Conservation (phyloP, 2,329 filamentous ascomycete genomes). For the Zalaria obscura region DNA sequence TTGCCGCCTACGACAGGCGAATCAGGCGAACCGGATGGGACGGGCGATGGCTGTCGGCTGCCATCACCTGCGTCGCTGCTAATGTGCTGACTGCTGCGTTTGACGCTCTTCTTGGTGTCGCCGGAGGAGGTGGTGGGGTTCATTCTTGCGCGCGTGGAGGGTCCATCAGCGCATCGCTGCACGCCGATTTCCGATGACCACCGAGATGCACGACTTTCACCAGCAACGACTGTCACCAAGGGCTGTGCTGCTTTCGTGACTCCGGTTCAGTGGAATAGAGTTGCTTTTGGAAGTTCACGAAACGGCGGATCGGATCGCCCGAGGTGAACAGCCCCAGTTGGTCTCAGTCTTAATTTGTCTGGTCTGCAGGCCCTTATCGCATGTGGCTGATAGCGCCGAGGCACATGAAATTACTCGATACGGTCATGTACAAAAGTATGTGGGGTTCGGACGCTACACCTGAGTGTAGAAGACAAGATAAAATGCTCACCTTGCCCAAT, state of each 20-base stretch:
- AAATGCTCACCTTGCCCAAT: no score
- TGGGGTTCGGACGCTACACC: no score
- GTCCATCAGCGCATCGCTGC: not conserved
- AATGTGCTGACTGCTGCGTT: conserved; percentile 3
- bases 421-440: not conserved
- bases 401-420: not conserved
- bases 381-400: not conserved
- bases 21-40: conserved; percentile 52
- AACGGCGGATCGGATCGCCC: not conserved
- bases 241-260: not conserved
- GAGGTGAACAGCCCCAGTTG: no score
- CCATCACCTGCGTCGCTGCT: not conserved
- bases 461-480: no score
- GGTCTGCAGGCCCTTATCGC: not conserved
- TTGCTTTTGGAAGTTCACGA: not conserved
- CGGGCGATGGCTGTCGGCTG: conserved; percentile 40
- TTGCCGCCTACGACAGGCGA: no score
- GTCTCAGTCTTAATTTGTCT: not conserved
- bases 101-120: conserved; percentile 3
- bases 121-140: conserved; percentile 1
- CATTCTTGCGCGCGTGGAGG: conserved; percentile 2
- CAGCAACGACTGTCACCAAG: not conserved
- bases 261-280: no score
- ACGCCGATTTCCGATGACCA: not conserved
- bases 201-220: not conserved